These are phyloP conservation scores for Suillus decipiens DNA, from an alignment of 768 basidiomycete genomes.

Conservation along the genomic window DNA sequence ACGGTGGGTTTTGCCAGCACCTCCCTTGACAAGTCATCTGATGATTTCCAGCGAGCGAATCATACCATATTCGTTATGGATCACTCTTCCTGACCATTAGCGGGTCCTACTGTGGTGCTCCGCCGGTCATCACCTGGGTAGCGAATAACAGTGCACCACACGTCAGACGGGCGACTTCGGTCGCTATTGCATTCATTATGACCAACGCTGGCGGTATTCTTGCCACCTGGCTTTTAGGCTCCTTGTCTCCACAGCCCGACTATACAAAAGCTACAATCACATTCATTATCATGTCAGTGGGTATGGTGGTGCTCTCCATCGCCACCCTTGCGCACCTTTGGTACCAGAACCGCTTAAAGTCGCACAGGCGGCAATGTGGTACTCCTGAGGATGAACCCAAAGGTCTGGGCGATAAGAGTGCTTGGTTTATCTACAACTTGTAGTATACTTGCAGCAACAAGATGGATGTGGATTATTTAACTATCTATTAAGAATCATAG, in stretches of 20 bases:
- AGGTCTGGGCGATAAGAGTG: slow-evolving; percentile 50
- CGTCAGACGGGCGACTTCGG: slow-evolving; percentile 55
- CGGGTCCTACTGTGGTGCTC: slow-evolving; percentile 54
- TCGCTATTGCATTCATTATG: slow-evolving; percentile 59
- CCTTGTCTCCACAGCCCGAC: slow-evolving; percentile 47
- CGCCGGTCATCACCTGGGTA: slow-evolving; percentile 57
- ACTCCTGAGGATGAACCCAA: slow-evolving; percentile 37
- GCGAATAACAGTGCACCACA: slow-evolving; percentile 64
- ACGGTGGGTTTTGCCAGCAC: slow-evolving; percentile 38
- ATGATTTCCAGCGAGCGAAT: slow-evolving; percentile 26
- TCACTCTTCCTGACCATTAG: slow-evolving; percentile 57
- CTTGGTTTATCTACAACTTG: slow-evolving; percentile 56
- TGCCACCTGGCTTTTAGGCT: slow-evolving; percentile 59
- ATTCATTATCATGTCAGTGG: slow-evolving; percentile 37
- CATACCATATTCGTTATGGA: slow-evolving; percentile 48
- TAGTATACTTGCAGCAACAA: slow-evolving; percentile 19
- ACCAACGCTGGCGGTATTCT: slow-evolving; percentile 63
- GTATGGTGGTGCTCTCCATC: slow-evolving; percentile 38
- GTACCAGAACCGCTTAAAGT: slow-evolving; percentile 49
- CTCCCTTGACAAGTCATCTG: not conserved
- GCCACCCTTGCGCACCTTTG: slow-evolving; percentile 44
- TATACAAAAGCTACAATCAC: slow-evolving; percentile 50
- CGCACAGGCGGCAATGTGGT: slow-evolving; percentile 32
- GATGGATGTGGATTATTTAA: not conserved
- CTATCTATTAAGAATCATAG: not conserved